Conservation (phyloP, 2,329 filamentous ascomycete species). For the Aspergillus sp. region DNA sequence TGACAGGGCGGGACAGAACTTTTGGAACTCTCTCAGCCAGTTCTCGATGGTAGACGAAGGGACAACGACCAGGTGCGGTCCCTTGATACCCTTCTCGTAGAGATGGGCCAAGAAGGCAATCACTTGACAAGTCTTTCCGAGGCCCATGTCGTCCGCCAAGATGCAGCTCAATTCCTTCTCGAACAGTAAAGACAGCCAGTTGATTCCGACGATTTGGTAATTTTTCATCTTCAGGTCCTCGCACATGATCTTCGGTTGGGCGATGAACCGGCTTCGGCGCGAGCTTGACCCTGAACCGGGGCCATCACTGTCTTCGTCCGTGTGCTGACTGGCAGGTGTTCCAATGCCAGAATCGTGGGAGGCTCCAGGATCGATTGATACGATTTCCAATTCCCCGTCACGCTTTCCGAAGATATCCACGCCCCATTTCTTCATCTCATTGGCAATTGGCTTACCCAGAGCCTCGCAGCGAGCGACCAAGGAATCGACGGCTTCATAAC, state of each 20-base stretch:
- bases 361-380: conserved; percentile 49
- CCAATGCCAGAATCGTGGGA: conserved; percentile 67
- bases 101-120: conserved; percentile 88
- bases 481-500: conserved; percentile 79
- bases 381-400: conserved; percentile 61
- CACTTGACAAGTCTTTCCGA: conserved; percentile 95
- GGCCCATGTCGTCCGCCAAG: conserved; percentile 91
- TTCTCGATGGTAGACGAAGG: conserved; percentile 93
- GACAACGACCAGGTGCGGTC: conserved; percentile 82
- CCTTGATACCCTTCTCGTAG: conserved; percentile 65
- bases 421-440: conserved; percentile 67
- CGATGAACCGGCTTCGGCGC: conserved; percentile 47
- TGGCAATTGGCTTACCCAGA: conserved; percentile 65
- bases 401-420: conserved; percentile 63
- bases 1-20: conserved; percentile 74
- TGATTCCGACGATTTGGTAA: conserved; percentile 90
- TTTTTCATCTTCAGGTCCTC: conserved; percentile 78
- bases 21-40: conserved; percentile 86
- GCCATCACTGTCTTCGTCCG: conserved; percentile 49
- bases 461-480: conserved; percentile 74
- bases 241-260: conserved; percentile 76
- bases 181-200: conserved; percentile 88
- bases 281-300: conserved; percentile 31
- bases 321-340: conserved; percentile 53
- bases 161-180: conserved; percentile 80